A percentile compares a stretch with the other conserved stretches of the same genome.
phyloP scores from a whole-genome alignment of 495 filamentous ascomycete species.

The Pseudomonodictys pantanalensis region DNA sequence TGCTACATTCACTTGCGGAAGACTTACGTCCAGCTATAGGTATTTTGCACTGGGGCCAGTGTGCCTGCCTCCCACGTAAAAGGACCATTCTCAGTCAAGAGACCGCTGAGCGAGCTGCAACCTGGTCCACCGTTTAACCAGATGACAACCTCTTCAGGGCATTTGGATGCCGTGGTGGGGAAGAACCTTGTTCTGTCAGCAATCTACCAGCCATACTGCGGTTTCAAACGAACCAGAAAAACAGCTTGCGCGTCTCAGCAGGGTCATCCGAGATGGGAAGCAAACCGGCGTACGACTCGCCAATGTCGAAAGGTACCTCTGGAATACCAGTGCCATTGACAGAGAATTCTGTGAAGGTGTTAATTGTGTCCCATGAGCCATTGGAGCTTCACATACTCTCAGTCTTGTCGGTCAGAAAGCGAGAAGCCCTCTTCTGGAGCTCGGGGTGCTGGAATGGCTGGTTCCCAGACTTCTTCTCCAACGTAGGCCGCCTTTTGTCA shows the following conservation, averaged over 20 bases:
- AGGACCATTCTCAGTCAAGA: slow-evolving; percentile 75
- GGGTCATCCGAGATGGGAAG: slow-evolving; percentile 60
- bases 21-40: slow-evolving; percentile 59
- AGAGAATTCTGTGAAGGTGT: slow-evolving; percentile 48
- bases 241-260: slow-evolving; percentile 57
- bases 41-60: slow-evolving; percentile 26
- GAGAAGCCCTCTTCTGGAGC: slow-evolving; percentile 23
- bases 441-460: slow-evolving; percentile 23
- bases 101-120: slow-evolving; percentile 65
- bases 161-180: slow-evolving; percentile 20
- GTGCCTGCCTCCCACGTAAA: slow-evolving; percentile 62
- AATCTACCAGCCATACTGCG: not conserved
- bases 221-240: slow-evolving; percentile 66
- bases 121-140: slow-evolving; percentile 49
- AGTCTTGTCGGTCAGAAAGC: slow-evolving; percentile 25
- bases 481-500: slow-evolving; percentile 5
- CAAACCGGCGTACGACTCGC: slow-evolving; percentile 73
- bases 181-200: slow-evolving; percentile 28
- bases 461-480: slow-evolving; percentile 18
- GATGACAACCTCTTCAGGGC: slow-evolving; percentile 26
- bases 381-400: slow-evolving; percentile 4
- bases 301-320: slow-evolving; percentile 71
- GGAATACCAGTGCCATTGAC: slow-evolving; percentile 68
- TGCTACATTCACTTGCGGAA: too few species aligned
- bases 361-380: not conserved